Base-by-base conservation (phyloP, 305 asterid species). In the Fraxinus greggii region DNA sequence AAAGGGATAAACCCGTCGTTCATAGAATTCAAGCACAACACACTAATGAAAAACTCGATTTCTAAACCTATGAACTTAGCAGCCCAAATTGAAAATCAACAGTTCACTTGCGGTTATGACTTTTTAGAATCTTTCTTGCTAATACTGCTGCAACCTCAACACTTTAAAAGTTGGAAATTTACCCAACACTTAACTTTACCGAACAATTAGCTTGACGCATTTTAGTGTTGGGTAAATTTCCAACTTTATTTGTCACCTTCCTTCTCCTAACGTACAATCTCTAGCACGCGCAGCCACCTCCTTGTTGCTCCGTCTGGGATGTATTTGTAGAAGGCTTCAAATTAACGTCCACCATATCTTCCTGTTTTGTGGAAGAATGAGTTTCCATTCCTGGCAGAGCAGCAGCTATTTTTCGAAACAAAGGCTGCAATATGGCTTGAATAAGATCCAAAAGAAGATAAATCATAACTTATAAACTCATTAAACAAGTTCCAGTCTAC, bases 301-400 rank as follows among this genome's bases (percentile, higher is more conserved):
- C 87, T 82, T 89, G 89, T 73, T 87, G 88, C 82, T 87, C 90
- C 36, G 83, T 8, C 3, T 83, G 81, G 7, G 88, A 79, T 24
- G 88, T 26, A 54, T 82, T 84, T 42, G 90, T 61, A 3, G 88
- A 78, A 3, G 92, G 85, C 88, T 89, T 89, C 85, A 87, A 87
- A 72, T 85, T 87, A 74, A 89, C 88, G 45, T 88, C 91, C 29
- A 88, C 90, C 90, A 86, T 86, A 76, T 88, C 91, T 74, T 88
- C 90, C 79, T 85, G 90, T 78, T 78, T 89, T 21, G 92, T 82
- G 48, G 90, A 85, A 38, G 92, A 89, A 78, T 82, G 88, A 5
- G 88, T 76, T 69, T 85, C 92, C 92, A 89, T 89, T 48, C 92
- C 92, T 0, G 92, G 89, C 82, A 89, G 78, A 26, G 88, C 89